Evolutionary conservation across 371 early-diverging fungal species (phyloP), one percentile per base, ranked within the genome.

Genomic region (Rhizopus delemar): DNA sequence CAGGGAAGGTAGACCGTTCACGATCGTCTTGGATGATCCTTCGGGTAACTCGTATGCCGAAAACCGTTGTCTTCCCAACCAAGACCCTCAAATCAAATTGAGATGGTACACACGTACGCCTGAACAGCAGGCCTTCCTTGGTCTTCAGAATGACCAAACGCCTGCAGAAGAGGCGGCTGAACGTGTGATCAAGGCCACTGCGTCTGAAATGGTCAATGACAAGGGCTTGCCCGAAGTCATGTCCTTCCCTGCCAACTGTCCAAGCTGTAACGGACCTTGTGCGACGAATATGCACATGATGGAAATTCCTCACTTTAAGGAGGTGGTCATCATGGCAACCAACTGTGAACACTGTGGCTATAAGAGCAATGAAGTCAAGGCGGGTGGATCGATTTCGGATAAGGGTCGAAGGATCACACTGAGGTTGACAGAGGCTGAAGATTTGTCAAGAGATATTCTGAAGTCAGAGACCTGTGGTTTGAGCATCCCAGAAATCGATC

Each of bases 291-390:
- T 97, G 97, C 93, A 94, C 36, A 74, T 94, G 49, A 65, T 97
- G 64, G 80, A 93, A 49, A 95, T 96, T 62, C 96, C 96, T 48
- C 92, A 97, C 66, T 97, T 97, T 68, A 94, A 95, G 72, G 92
- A 97, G 64, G 94, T 96, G 11, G 90, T 97, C 43, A 90, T 97
- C 63, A 96, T 96, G 97, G 87, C 95, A n/a, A 95, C 95, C 5
- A 81, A 82, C 55, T 97, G 97, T 76, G 93, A 95, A 28, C 60
- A 65, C 6, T 97, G 97, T 70, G 96, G 96, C 12, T 97, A 91
- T 79, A 96, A 95, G 86, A 88, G 87, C 58, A 96, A 95, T 69
- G 97, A 97, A 70, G 95, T 97, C 68, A 97, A 97, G 82, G 89
- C 94, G 31, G 94, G 95, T 51, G 95, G 96, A 8, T 84, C 95